Conservation (phyloP, 768 basidiomycete genomes). For the Suillus sp. region DNA sequence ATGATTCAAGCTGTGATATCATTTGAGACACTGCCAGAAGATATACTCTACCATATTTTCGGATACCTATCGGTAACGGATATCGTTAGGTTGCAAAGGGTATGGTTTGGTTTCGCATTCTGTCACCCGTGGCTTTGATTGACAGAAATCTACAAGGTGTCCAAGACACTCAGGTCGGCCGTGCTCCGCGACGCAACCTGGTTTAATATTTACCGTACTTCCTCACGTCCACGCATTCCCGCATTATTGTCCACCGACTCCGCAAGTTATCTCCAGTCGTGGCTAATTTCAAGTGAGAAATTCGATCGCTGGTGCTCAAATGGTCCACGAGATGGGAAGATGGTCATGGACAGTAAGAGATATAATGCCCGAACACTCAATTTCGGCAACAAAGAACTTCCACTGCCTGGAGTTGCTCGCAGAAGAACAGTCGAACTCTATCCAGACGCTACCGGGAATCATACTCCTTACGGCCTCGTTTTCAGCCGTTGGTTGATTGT, state of each 20-base stretch:
- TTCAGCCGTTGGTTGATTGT: conserved; percentile 11
- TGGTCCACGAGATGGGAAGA: conserved; percentile 8
- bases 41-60: conserved; percentile 4
- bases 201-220: neutral
- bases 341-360: neutral
- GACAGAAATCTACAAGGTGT: conserved; percentile 1
- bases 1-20: conserved; percentile 10
- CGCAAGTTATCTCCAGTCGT: conserved; percentile 6
- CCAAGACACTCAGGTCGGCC: conserved; percentile 2
- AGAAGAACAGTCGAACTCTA: conserved; percentile 9
- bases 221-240: conserved; percentile 2
- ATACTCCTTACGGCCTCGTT: conserved; percentile 7
- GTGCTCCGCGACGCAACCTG: conserved; percentile 6
- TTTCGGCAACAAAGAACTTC: conserved; percentile 6
- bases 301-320: conserved; percentile 10
- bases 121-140: neutral
- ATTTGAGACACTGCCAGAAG: conserved; percentile 6
- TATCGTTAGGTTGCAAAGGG: conserved; percentile 7
- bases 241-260: conserved; percentile 2
- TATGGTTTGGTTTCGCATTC: neutral
- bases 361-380: conserved; percentile 3
- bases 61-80: neutral
- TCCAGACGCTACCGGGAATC: conserved; percentile 6
- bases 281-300: conserved; percentile 9
- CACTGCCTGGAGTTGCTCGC: conserved; percentile 8